Evolutionary conservation across 1,139 yeast genomes (phyloP), one percentile per base, ranked within the genome.

Genomic region (Suhomyces yuchorum): DNA sequence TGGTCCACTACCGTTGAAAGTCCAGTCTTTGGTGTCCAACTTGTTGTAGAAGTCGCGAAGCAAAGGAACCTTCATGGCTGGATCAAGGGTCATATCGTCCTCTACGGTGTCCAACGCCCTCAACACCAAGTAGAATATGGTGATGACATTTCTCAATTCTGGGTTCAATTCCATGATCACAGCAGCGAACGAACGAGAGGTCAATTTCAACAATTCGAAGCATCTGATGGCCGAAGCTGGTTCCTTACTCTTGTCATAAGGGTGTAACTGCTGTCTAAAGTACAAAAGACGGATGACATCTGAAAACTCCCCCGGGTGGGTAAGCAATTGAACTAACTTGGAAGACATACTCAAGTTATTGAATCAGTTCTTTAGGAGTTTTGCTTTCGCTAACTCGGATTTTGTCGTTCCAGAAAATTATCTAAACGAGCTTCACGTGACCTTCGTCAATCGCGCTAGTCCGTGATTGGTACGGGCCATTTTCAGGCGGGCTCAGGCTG

Each of bases 61-160:
- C 50, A 92, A 64, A 1, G 96, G 92, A 23, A 91, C 73, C 68
- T 93, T 93, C 51, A 81, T 61, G 19, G 77, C 76, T 7, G 89
- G 83, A 50, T 82, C 84, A 49, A 95, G 70, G 8, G 93, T 79
- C 96, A 92, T 93, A 63, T 95, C 99, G 67, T 95, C 99, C 67
- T 95, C 99, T 50, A 95, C 79, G 1, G 99, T 95, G 64, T 95
- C 99, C 60, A 95, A 79, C 0, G 96, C 99, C 53, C 99, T 80
- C 56, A 93, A 73, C 24, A 91, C 79, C 52, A 93, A 70, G 67
- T 93, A 93, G 68, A 95, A 93, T 6, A 93, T 54, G 91, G 84
- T 84, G 46, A 89, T 80, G 0, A 87, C 88, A 56, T 84, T 84
- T 55, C 96, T 81, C 56, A 95, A 73, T 61, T 91, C 97, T 0